Conservation (phyloP, 176 grass and related monocot species). For the Olyra latifolia region DNA sequence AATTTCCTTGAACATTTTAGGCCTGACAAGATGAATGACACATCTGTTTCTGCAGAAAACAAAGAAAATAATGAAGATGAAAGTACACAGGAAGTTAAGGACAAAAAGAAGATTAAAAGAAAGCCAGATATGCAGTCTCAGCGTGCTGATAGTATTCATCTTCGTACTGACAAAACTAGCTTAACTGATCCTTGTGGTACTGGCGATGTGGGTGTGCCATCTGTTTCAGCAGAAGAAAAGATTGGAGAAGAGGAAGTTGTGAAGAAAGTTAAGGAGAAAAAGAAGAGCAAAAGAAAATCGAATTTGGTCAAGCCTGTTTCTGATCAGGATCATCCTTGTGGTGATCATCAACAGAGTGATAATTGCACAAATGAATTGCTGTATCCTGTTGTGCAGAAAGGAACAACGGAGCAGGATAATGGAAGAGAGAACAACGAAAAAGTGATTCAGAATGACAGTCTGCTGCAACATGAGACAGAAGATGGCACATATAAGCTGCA, state of each 20-base stretch:
- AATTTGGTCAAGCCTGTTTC: conserved; percentile 19
- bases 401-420: conserved; percentile 19
- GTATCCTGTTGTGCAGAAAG: conserved; percentile 27
- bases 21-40: conserved; percentile 15
- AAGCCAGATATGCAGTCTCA: conserved; percentile 36
- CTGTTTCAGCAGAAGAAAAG: conserved; percentile 32
- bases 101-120: conserved; percentile 54
- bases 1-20: conserved; percentile 51
- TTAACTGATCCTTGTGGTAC: conserved; percentile 33
- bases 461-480: conserved; percentile 18
- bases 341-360: conserved; percentile 16
- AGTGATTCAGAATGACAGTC: conserved; percentile 19
- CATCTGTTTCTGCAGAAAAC: conserved; percentile 33
- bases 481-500: conserved; percentile 31
- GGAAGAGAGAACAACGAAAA: conserved; percentile 34
- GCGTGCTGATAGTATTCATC: conserved; percentile 11
- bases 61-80: conserved; percentile 32
- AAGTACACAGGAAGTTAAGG: conserved; percentile 33
- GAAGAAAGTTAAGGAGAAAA: conserved; percentile 49
- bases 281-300: conserved; percentile 45
- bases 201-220: conserved; percentile 27
- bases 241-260: conserved; percentile 26
- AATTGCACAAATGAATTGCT: conserved; percentile 30
- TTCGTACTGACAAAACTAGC: conserved; percentile 33
- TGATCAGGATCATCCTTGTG: conserved; percentile 20